Conservation (phyloP, 129 eudicot species). For the Flaveria ramosissima region DNA sequence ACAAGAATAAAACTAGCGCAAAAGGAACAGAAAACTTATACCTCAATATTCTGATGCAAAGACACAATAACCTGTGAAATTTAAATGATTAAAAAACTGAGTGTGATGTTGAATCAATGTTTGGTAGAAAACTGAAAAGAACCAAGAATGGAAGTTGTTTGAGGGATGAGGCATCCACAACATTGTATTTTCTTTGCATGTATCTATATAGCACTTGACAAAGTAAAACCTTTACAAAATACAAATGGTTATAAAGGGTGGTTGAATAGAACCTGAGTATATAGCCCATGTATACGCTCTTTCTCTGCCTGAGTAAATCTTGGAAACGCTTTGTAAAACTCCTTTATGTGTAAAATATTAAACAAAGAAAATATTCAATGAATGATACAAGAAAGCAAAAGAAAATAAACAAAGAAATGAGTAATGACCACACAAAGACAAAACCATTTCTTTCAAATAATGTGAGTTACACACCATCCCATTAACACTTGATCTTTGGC, state of each 20-base stretch:
- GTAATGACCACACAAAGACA: not conserved
- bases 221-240: constrained; percentile 7
- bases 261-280: constrained; percentile 48
- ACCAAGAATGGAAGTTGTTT: not conserved
- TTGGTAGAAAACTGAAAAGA: not conserved
- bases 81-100: constrained; percentile 2
- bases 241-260: constrained; percentile 8
- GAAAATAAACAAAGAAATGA: not conserved
- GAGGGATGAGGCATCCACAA: not conserved
- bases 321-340: constrained; percentile 57
- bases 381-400: not conserved
- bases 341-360: constrained; percentile 35
- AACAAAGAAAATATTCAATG: not conserved
- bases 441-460: constrained; percentile 14
- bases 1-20: not conserved
- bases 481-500: not conserved
- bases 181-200: not conserved
- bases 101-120: not conserved
- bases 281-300: constrained; percentile 52
- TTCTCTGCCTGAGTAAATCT: constrained; percentile 51
- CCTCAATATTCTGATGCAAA: constrained; percentile 65
- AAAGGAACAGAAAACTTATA: constrained; percentile 25
- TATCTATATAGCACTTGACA: not conserved
- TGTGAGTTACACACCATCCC: not conserved
- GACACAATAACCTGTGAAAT: constrained; percentile 57